Base-by-base conservation (phyloP, 495 filamentous ascomycete species). In the Filosporella fistucella region DNA sequence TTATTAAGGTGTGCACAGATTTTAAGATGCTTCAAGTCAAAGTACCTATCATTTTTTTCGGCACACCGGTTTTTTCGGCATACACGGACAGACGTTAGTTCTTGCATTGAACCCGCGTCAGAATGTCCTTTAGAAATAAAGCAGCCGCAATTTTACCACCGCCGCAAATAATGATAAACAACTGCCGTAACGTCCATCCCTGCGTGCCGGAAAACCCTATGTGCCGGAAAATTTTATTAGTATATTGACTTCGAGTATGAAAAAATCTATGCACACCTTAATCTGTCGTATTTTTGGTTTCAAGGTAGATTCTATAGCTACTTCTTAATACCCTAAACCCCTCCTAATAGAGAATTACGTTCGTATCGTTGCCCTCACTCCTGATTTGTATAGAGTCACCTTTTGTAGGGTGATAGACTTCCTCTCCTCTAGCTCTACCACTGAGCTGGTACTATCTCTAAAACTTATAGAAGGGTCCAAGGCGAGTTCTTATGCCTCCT, bases 361-460 rank as follows among this genome's bases (percentile, higher is more conserved):
- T 48, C 25, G 35, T 22, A 41, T 41, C 24, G 34, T 61, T 41
- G 47, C 48, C 45, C 29, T 55, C 28, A 44, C 42, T 39, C 50
- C 49, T 54, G 33, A 55, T 61, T 59, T 44, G 45, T 33, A 54
- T 22, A 59, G 44, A 43, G 48, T 34, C 43, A 58, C 49, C 25
- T 55, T 61, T 61, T 43, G 52, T 58, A 52, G 45, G 42, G 33
- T 39, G 56, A 58, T 25, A 61, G 40, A 49, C 23, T 56, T 46
- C 37, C 49, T 59, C 51, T 41, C 28, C 47, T 48, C 57, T 36
- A 54, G 46, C 52, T 52, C 49, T 43, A 54, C 34, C 36, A 53
- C 49, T 34, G 36, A 56, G 49, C 44, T 49, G 34, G 47, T 51
- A 59, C 20, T 47, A 45, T 50, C 45, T 41, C 41, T 52, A 51